Evolutionary conservation across 2,329 filamentous ascomycete species (phyloP).

Genomic region (Phyllosticta citriasiana): DNA sequence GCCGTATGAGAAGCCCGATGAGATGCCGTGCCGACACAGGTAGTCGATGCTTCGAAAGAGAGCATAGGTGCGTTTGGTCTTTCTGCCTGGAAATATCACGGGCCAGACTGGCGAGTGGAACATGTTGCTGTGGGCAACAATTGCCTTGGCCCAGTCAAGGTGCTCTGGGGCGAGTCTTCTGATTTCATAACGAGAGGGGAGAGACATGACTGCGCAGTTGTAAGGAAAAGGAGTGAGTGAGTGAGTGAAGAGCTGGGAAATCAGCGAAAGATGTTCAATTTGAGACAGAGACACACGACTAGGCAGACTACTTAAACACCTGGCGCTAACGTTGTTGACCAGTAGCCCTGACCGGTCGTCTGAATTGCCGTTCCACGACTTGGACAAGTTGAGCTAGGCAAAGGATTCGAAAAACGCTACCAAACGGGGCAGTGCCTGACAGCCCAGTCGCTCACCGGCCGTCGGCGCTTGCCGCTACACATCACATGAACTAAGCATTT

Average conservation of each 20-base stretch:
- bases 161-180: conserved; percentile 20
- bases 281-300: not conserved
- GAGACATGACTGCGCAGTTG: conserved; percentile 12
- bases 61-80: conserved; percentile 14
- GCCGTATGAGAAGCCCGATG: conserved; percentile 26
- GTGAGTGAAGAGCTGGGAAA: not conserved
- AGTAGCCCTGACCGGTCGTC: not conserved
- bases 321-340: not conserved
- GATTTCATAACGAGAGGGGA: conserved; percentile 24
- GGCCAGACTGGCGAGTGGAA: conserved; percentile 22
- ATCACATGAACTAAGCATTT: not conserved
- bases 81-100: conserved; percentile 16
- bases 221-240: not conserved
- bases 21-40: conserved; percentile 25
- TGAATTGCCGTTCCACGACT: not conserved
- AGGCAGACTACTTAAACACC: not conserved
- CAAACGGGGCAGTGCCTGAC: not conserved
- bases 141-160: conserved; percentile 19
- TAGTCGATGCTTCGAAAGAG: conserved; percentile 14
- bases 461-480: not conserved
- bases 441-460: not conserved
- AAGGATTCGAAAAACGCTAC: not conserved
- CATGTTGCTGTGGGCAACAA: conserved; percentile 23
- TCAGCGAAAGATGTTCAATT: not conserved
- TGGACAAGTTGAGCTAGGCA: not conserved